Base-by-base conservation (phyloP, 1,284 basidiomycete species). In the Trichosporon inkin region DNA sequence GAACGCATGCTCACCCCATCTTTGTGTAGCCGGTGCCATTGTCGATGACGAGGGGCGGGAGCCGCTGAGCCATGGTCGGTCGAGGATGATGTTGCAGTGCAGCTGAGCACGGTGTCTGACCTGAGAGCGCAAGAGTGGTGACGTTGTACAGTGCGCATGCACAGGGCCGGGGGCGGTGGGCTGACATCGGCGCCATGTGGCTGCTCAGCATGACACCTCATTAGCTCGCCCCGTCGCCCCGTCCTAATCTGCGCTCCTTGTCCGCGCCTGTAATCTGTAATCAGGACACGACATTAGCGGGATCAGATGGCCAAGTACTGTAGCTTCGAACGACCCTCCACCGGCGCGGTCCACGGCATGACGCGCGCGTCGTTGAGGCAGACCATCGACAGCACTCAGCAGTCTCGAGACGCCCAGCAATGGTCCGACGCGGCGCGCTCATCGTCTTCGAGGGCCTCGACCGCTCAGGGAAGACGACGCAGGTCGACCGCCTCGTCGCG, bases 1-100 rank as follows among this genome's bases (percentile, higher is more conserved):
- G 28, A 8, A 32, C 28, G 4, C 22, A 38, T 17, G 79, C 86
- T 59, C 77, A 94, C 92, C 93, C 95, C 79, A 97, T 89, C 85
- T 98, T 98, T 22, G 93, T 95, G 80, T 85, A 97, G 17, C 95
- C 95, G 52, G 94, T 98, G 59, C 95, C 95, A 84, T 97, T 97
- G 82, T 98, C 94, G 73, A 92, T 93, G 68, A 95, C 92, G 73
- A 95, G 90, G 64, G 92, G 92, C 19, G 90, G 87, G 63, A 91
- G 86, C 44, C 86, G 78, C 56, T 49, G 44, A 28, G 89, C 86
- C 89, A 92, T 92, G 55, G 37, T 73, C 67, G 60, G 35, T 60
- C n/a, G 58, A 58, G 55, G 32, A 38, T 40, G 61, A 57, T 52
- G 58, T 17, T 51, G 40, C 24, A 52, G 57, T 24, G 35, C n/a